A percentile compares a stretch with the other conserved stretches of the same genome.
phyloP scores from a whole-genome alignment of 345 rosid species.

The Geranium brycei region DNA sequence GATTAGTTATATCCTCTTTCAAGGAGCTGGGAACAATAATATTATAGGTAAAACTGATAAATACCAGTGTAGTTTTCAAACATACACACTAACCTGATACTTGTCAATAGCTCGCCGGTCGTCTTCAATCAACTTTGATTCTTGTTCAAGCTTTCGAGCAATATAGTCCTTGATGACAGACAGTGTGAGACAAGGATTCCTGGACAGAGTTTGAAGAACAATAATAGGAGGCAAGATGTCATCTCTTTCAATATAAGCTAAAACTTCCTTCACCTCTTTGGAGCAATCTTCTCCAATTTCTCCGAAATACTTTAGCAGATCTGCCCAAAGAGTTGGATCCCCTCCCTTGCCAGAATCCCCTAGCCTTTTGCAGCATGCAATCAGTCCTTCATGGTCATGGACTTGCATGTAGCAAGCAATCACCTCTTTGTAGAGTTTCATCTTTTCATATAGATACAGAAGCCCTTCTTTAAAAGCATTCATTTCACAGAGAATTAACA shows the following conservation, averaged over 20 bases:
- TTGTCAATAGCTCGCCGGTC: conserved; percentile 84
- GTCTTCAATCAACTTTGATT: conserved; percentile 83
- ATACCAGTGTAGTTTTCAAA: background rate
- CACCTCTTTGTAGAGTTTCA: conserved; percentile 92
- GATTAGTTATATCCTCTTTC: background rate
- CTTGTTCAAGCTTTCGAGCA: conserved; percentile 92
- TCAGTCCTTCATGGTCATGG: conserved; percentile 89
- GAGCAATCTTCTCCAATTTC: conserved; percentile 98
- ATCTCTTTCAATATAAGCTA: conserved; percentile 79
- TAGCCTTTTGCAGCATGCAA: conserved; percentile 87
- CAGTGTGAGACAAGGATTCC: conserved; percentile 90
- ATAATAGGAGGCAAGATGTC: conserved; percentile 93
- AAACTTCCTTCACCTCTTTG: conserved; percentile 87
- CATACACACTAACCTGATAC: conserved; percentile 54
- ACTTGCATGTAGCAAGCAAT: conserved; percentile 97
- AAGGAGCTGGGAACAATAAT: background rate
- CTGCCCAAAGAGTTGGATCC: conserved; percentile 96
- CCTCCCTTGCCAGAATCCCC: conserved; percentile 92
- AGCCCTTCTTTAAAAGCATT: conserved; percentile 78
- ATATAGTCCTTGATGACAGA: conserved; percentile 93
- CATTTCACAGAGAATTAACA: conserved; percentile 91
- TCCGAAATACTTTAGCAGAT: conserved; percentile 91
- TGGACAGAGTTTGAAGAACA: conserved; percentile 81
- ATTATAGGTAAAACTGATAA: background rate
- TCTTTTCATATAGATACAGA: conserved; percentile 81